Conservation (phyloP, 345 rosid genomes). For the Eucalyptus grandis region DNA sequence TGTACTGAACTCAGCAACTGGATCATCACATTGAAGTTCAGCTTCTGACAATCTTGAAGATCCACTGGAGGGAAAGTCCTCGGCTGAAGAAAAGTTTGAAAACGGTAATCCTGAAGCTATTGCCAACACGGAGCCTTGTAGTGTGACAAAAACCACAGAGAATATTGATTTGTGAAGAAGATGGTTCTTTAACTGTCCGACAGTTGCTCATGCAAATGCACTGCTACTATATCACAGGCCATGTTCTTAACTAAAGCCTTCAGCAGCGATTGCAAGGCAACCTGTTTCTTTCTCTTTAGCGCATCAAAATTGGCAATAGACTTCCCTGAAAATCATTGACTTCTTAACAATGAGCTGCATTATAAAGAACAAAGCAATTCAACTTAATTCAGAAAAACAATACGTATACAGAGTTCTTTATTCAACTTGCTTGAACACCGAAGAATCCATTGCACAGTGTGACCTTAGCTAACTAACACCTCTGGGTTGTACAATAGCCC, state of each 20-base stretch:
- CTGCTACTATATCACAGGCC: background rate
- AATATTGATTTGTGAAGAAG: background rate
- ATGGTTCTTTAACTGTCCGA: background rate
- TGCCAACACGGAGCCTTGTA: background rate
- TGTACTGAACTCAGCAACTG: background rate
- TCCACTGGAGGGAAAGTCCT: background rate
- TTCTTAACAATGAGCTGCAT: background rate
- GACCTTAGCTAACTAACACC: background rate
- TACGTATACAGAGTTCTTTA: background rate
- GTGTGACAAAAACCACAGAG: background rate
- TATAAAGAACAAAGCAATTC: background rate
- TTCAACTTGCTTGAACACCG: background rate
- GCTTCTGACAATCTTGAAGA: background rate
- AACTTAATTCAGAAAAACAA: background rate
- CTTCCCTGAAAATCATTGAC: background rate
- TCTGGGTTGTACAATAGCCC: background rate
- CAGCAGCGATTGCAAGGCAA: background rate
- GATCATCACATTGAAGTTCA: background rate
- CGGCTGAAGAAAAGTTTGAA: background rate
- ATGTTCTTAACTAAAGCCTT: background rate
- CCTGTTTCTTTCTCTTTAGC: background rate
- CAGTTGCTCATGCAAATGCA: background rate
- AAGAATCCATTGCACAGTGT: background rate
- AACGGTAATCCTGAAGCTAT: background rate
- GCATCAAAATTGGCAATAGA: background rate